Base-by-base conservation (phyloP, 1,284 basidiomycete genomes). In the Tilletiaria anomala region DNA sequence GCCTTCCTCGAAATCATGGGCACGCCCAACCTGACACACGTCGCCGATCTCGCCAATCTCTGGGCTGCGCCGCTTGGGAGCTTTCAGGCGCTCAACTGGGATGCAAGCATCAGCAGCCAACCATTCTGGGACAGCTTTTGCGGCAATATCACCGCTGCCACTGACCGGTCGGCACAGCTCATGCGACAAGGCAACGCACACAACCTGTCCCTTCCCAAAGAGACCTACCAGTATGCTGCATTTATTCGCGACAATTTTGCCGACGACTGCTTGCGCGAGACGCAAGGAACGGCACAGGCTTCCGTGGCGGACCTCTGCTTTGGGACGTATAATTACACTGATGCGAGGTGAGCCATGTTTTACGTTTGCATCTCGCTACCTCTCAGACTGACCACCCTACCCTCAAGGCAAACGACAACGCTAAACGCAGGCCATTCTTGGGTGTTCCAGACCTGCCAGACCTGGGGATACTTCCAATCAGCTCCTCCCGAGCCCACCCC, bases 1-100 rank as follows among this genome's bases (percentile, higher is more conserved):
- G 36, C 18, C 14, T 22, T 26, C 12, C 38, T 39, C 8, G 26
- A 31, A 3, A 31, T 11, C 15, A n/a, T 39, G 15, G 23, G 23
- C 31, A n/a, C 21, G 6, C 22, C 38, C 29, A 37, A 48, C 18
- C 43, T 64, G 6, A 53, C 59, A 18, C 51, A 53, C 33, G 43
- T 60, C 23, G 34, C 45, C 22, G 53, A 48, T 17, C 46, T 61
- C 17, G 62, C 56, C 15, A 56, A 60, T 33, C 34, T 57, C 21
- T 45, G 61, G 37, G 50, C 58, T 5, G 37, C 31, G 16, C 61
- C 57, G 19, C 47, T 65, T 4, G 61, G 62, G 3, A 16, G 44
- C 1, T 63, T 61, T 42, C 61, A 63, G 43, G 43, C 22, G 21
- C 43, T 58, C 36, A 61, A 60, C 36, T 61, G 59, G 59, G 56